Conservation (phyloP, 345 rosid species). For the Raphanus sativus region DNA sequence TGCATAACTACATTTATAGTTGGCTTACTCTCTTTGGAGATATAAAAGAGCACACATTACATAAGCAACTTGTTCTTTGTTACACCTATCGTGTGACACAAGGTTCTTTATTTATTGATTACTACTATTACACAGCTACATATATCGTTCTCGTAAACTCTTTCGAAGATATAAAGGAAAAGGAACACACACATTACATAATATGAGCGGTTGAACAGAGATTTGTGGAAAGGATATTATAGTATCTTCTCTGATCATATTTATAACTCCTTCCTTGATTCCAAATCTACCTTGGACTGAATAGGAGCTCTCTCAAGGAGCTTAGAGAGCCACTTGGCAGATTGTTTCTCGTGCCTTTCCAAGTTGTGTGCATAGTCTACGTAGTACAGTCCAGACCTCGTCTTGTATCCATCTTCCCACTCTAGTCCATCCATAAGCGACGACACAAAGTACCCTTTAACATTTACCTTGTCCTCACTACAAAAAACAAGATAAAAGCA, state of each 20-base stretch:
- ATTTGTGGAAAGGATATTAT: neutral
- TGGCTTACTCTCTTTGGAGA: neutral
- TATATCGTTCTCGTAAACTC: conserved; percentile 3
- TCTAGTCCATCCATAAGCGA: conserved; percentile 39
- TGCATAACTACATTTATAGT: neutral
- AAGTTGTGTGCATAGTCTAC: conserved; percentile 28
- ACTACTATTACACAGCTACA: neutral
- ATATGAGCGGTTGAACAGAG: conserved; percentile 1
- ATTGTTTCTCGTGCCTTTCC: conserved; percentile 34
- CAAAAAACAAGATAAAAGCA: neutral
- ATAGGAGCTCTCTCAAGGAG: conserved; percentile 36
- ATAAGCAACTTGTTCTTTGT: neutral
- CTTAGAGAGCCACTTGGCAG: conserved; percentile 39
- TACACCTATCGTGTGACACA: neutral
- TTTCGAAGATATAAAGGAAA: neutral
- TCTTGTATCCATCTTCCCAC: conserved; percentile 39
- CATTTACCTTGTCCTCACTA: conserved; percentile 40
- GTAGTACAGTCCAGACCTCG: conserved; percentile 39
- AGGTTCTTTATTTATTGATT: neutral
- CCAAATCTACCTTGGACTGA: conserved; percentile 29
- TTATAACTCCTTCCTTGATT: conserved; percentile 37
- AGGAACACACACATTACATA: conserved; percentile 11
- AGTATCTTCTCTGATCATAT: neutral
- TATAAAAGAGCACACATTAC: neutral
- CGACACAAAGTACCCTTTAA: conserved; percentile 40